These are phyloP conservation scores for Haplosporangium gracile DNA, from an alignment of 192 early-diverging fungal genomes.

Conservation along the genomic window DNA sequence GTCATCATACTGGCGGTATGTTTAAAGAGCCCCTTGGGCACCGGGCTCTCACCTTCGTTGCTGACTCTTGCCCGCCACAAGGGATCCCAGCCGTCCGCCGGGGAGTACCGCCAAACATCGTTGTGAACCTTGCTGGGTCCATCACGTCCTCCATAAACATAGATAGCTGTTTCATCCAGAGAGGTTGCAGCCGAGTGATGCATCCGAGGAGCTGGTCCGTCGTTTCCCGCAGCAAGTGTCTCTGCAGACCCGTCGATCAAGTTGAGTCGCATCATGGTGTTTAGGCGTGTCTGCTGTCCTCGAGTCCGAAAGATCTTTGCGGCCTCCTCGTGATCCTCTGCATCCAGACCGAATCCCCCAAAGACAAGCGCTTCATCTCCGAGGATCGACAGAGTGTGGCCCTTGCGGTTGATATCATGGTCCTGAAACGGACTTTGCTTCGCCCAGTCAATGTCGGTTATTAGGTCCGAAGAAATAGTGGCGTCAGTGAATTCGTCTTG, in stretches of 20 bases:
- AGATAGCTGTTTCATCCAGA: slow-evolving; percentile 29
- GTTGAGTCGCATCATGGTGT: slow-evolving; percentile 26
- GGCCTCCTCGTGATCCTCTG: slow-evolving; percentile 16
- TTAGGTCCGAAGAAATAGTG: not conserved
- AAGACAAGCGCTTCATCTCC: slow-evolving; percentile 31
- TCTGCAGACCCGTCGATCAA: slow-evolving; percentile 12
- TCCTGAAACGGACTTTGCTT: slow-evolving; percentile 20
- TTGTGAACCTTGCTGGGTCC: slow-evolving; percentile 50
- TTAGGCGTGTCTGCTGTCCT: slow-evolving; percentile 39
- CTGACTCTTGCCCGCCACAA: slow-evolving; percentile 30
- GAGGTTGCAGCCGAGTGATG: slow-evolving; percentile 34
- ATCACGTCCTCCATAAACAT: slow-evolving; percentile 47
- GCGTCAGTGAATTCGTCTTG: not conserved
- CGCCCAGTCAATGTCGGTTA: slow-evolving; percentile 19
- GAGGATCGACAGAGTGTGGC: slow-evolving; percentile 38
- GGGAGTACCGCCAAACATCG: slow-evolving; percentile 45
- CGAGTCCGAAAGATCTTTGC: slow-evolving; percentile 33
- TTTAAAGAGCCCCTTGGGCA: slow-evolving; percentile 37
- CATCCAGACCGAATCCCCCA: slow-evolving; percentile 47
- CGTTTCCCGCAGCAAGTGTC: slow-evolving; percentile 5
- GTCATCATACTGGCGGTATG: slow-evolving; percentile 52
- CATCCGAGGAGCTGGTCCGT: slow-evolving; percentile 46
- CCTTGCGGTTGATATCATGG: slow-evolving; percentile 46
- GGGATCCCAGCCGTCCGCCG: slow-evolving; percentile 25
- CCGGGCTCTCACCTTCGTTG: slow-evolving; percentile 1